These are phyloP conservation scores for Xanthoconium purpureum DNA, from an alignment of 768 basidiomycete genomes.

Conservation along the genomic window DNA sequence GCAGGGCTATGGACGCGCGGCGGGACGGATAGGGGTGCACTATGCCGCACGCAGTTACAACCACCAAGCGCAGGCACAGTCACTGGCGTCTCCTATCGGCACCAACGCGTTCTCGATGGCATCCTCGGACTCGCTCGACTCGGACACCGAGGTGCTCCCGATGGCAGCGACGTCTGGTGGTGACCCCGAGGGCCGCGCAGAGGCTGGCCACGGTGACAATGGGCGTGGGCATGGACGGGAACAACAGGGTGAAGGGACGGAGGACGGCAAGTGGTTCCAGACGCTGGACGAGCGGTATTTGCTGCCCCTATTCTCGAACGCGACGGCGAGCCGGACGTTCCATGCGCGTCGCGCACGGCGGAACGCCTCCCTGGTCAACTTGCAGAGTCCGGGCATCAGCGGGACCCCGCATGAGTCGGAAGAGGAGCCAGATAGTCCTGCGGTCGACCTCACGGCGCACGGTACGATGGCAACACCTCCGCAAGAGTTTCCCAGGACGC, in stretches of 20 bases:
- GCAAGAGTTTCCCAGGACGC: constrained; percentile 21
- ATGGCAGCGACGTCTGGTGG: constrained; percentile 53
- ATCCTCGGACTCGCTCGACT: constrained; percentile 76
- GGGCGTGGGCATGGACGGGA: constrained; percentile 10
- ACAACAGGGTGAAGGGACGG: constrained; percentile 21
- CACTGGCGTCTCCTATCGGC: constrained; percentile 14
- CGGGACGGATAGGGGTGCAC: constrained; percentile 53
- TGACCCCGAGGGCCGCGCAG: constrained; percentile 18
- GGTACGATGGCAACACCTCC: constrained; percentile 3
- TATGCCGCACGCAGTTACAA: constrained; percentile 57
- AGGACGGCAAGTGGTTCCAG: constrained; percentile 96
- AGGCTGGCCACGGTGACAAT: background rate
- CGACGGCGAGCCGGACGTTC: constrained; percentile 83
- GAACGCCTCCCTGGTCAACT: constrained; percentile 29
- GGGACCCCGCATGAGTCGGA: constrained; percentile 39
- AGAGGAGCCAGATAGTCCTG: constrained; percentile 40
- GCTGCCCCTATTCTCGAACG: constrained; percentile 88
- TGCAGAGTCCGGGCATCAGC: constrained; percentile 20
- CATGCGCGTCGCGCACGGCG: constrained; percentile 72
- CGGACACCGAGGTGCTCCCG: constrained; percentile 76
- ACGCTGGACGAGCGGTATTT: constrained; percentile 92
- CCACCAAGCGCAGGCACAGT: constrained; percentile 45
- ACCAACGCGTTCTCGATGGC: constrained; percentile 57
- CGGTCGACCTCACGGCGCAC: constrained; percentile 42
- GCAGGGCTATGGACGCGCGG: constrained; percentile 31